Evolutionary conservation across 108 stramenopile genomes (phyloP), one percentile per base, ranked within the genome.

Genomic region (Chaetoceros muelleri): DNA sequence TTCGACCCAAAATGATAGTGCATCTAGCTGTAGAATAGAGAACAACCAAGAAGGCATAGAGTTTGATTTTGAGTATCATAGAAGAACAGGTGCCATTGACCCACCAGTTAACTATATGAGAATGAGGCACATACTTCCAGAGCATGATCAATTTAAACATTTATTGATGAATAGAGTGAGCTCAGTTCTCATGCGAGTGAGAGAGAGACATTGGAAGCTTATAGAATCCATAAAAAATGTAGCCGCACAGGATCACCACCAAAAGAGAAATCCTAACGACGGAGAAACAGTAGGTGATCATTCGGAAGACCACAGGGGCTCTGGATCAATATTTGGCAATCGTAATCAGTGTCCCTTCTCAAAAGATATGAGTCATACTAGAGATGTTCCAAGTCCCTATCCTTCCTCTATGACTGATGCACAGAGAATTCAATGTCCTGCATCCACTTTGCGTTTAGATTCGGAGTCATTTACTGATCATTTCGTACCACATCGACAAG

Each of bases 71-170:
- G 63, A 76, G 50, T 76, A 80, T 48, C 71, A 73, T 17, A 65
- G 79, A 20, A 51, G 61, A 65, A 55, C 61, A 70, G 29, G 64
- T 70, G 21, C 53, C 60, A 50, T 85, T n/a, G 85, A 87, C 67
- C 81, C 80, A 18, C 70, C 85, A 2, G 79, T 82, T 53, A 80
- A 82, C 55, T 87, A 82, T 71, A 55, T 87, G 13, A 66, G 82
- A 24, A 87, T 87, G 85, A 61, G 85, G 46, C 81, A 87, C 51
- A 80, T 87, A 31, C 81, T 81, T 31, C 30, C 53, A 48, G 81
- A 80, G 24, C 73, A 81, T 24, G 55, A 71, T 34, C 20, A 21
- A 2, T 44, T 60, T 48, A 62, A 68, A 48, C 19, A 65, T 28
- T 62, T 64, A 44, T 53, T 55, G 25, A 67, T 56, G 25, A 66